Conservation (phyloP, 2,329 filamentous ascomycete species). For the Ascochyta clinopodiicola region DNA sequence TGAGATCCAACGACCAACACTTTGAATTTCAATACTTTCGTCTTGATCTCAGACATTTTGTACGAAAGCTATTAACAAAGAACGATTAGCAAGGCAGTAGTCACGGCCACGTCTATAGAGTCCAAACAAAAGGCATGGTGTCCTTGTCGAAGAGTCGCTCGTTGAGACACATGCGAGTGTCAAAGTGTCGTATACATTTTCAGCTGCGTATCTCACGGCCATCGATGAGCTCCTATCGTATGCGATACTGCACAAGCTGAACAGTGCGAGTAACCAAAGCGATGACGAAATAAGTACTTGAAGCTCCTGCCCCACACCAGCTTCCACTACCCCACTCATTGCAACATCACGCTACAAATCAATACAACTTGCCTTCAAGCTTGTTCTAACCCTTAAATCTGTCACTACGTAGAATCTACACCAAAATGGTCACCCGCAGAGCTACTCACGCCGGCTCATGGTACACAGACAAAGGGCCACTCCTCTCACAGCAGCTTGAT, state of each 20-base stretch:
- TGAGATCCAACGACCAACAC: not conserved
- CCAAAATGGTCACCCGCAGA: constrained; percentile 52
- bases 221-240: not conserved
- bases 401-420: not conserved
- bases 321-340: constrained; percentile 17
- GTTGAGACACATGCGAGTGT: not conserved
- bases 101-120: not conserved
- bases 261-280: not conserved
- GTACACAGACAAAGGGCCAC: constrained; percentile 71
- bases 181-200: not conserved
- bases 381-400: not conserved
- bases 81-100: too few relatives aligned
- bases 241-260: not conserved
- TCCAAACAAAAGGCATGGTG: not conserved
- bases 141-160: not conserved
- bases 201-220: not conserved
- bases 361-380: not conserved
- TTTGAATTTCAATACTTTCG: not conserved
- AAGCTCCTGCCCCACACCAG: constrained; percentile 26
- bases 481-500: constrained; percentile 74
- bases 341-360: constrained; percentile 2
- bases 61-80: not conserved
- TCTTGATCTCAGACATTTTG: not conserved
- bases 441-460: constrained; percentile 86
- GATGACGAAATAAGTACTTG: constrained; percentile 15